Evolutionary conservation across 768 basidiomycete species (phyloP).

Genomic region (Candolleomyces eurysporus): DNA sequence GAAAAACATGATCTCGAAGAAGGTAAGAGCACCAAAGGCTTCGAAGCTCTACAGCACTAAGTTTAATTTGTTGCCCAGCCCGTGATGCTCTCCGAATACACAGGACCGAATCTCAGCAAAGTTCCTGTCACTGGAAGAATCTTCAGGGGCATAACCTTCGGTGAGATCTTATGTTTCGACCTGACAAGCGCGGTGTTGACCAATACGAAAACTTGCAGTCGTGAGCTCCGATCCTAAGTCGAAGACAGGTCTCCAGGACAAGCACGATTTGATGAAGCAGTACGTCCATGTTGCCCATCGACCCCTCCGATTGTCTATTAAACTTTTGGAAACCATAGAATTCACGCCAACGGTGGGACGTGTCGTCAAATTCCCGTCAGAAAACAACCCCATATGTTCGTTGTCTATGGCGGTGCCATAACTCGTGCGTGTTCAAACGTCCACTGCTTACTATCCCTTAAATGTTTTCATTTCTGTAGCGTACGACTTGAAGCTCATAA

Average conservation of each 20-base stretch:
- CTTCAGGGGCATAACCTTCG: slow-evolving; percentile 76
- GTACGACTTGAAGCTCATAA: slow-evolving; percentile 66
- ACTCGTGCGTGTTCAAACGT: slow-evolving; percentile 51
- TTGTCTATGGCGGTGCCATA: slow-evolving; percentile 67
- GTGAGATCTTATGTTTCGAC: slow-evolving; percentile 41
- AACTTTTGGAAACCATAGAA: slow-evolving; percentile 39
- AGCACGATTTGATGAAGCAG: slow-evolving; percentile 67
- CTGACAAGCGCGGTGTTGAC: not conserved
- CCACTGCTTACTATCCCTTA: not conserved
- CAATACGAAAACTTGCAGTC: slow-evolving; percentile 48
- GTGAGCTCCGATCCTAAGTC: slow-evolving; percentile 68
- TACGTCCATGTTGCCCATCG: slow-evolving; percentile 29
- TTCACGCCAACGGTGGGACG: slow-evolving; percentile 67
- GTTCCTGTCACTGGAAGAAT: slow-evolving; percentile 60
- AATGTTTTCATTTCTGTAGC: slow-evolving; percentile 35
- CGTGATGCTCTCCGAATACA: slow-evolving; percentile 60
- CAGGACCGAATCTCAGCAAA: slow-evolving; percentile 60
- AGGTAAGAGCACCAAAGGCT: slow-evolving; percentile 30
- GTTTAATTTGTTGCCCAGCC: slow-evolving; percentile 33
- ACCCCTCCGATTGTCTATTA: not conserved
- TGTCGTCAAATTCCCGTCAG: slow-evolving; percentile 57
- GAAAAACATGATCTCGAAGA: slow-evolving; percentile 30
- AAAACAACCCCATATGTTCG: slow-evolving; percentile 46
- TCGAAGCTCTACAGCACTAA: not conserved
- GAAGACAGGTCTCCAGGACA: slow-evolving; percentile 63